A percentile compares a stretch with the other conserved stretches of the same genome.
These are phyloP conservation scores for Didymosphaeria variabile DNA, from an alignment of 2,329 filamentous ascomycete species.

Conservation along the genomic window DNA sequence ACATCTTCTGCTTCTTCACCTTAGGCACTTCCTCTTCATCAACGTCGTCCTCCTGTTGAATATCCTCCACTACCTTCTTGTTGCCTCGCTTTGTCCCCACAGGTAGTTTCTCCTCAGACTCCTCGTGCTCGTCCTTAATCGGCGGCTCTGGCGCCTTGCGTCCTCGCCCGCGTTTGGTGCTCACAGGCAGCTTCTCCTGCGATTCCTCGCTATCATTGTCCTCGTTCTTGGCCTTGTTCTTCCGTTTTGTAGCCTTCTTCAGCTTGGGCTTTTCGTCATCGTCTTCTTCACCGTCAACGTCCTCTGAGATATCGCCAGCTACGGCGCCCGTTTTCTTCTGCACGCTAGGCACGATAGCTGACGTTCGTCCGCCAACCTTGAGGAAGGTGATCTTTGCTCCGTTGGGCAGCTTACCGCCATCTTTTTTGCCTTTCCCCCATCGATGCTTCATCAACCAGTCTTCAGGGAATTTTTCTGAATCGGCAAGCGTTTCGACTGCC, in stretches of 20 bases:
- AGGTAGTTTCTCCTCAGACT: slow-evolving; percentile 19
- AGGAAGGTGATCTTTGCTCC: slow-evolving; percentile 87
- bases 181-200: slow-evolving; percentile 22
- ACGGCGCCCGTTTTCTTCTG: slow-evolving; percentile 82
- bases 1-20: slow-evolving; percentile 39
- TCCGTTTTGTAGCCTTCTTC: slow-evolving; percentile 48
- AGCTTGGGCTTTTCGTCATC: slow-evolving; percentile 34
- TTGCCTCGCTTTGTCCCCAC: slow-evolving; percentile 31
- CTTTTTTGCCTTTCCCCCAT: slow-evolving; percentile 89
- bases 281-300: slow-evolving; percentile 31
- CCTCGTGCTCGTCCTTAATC: slow-evolving; percentile 17
- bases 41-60: slow-evolving; percentile 30
- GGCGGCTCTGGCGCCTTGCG: slow-evolving; percentile 1
- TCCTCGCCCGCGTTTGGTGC: slow-evolving; percentile 28
- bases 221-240: slow-evolving; percentile 36
- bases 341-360: slow-evolving; percentile 82
- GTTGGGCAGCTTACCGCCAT: slow-evolving; percentile 74
- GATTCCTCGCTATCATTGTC: slow-evolving; percentile 31
- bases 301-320: slow-evolving; percentile 60
- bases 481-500: slow-evolving; percentile 79
- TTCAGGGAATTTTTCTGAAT: slow-evolving; percentile 83
- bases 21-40: slow-evolving; percentile 32
- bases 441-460: slow-evolving; percentile 87
- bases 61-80: slow-evolving; percentile 30
- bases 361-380: slow-evolving; percentile 90